Evolutionary conservation across 495 filamentous ascomycete genomes (phyloP).

Genomic region (Paragyromitra xinjiangensis): DNA sequence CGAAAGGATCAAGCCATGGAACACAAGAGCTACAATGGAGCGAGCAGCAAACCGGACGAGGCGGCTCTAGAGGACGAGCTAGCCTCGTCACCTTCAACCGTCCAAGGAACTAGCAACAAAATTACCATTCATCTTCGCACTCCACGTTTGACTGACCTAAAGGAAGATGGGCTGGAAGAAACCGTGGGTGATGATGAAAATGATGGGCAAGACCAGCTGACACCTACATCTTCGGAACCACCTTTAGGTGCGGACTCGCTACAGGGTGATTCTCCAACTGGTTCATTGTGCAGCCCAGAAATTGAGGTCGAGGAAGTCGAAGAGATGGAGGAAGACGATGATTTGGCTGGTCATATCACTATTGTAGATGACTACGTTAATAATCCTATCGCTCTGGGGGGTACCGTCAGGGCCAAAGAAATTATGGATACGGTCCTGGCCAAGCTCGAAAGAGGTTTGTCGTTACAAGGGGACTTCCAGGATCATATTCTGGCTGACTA

Average conservation of each 20-base stretch:
- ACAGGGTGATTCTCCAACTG: conserved; percentile 48
- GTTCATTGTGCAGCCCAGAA: conserved; percentile 51
- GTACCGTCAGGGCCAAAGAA: conserved; percentile 36
- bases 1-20: conserved; percentile 44
- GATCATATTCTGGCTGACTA: conserved; percentile 24
- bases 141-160: conserved; percentile 30
- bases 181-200: conserved; percentile 31
- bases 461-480: not conserved
- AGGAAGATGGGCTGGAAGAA: conserved; percentile 39
- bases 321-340: conserved; percentile 56
- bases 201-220: conserved; percentile 31
- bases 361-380: conserved; percentile 50
- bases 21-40: conserved; percentile 44
- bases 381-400: conserved; percentile 45
- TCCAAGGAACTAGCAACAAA: conserved; percentile 44
- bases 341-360: conserved; percentile 49
- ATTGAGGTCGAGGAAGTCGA: conserved; percentile 57
- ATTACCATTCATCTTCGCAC: conserved; percentile 53
- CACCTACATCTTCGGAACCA: conserved; percentile 34
- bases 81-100: conserved; percentile 28
- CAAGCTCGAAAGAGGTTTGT: conserved; percentile 53
- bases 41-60: conserved; percentile 39
- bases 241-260: conserved; percentile 35
- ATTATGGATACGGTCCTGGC: conserved; percentile 47
- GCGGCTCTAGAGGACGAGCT: conserved; percentile 36